phyloP scores from a whole-genome alignment of 2,329 filamentous ascomycete genomes.

The Helicocarpus griseus region DNA sequence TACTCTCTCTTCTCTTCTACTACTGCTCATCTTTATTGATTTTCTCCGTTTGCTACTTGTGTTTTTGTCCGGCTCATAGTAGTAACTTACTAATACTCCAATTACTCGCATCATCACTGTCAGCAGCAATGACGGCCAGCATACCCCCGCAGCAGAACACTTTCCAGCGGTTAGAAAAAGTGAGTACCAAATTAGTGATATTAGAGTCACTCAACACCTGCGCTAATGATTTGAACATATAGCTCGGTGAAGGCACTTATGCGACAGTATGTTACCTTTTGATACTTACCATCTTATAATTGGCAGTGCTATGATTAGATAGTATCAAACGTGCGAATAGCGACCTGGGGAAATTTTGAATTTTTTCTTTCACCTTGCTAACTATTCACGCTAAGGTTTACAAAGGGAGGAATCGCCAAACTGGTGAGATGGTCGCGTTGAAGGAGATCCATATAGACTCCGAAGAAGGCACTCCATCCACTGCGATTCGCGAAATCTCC shows the following conservation, averaged over 20 bases:
- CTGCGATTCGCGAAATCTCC: slow-evolving; percentile 95
- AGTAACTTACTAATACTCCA: no score
- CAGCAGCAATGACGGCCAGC: slow-evolving; percentile 38
- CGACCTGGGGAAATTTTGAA: no score
- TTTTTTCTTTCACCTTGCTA: background rate
- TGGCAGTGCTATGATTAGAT: no score
- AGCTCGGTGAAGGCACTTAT: slow-evolving; percentile 95
- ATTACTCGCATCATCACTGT: background rate
- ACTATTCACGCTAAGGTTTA: slow-evolving; percentile 58
- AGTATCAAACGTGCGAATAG: no score
- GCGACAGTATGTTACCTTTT: slow-evolving; percentile 60
- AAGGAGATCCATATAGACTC: slow-evolving; percentile 99
- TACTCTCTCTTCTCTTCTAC: background rate
- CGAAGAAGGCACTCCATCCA: slow-evolving; percentile 94
- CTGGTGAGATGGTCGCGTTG: slow-evolving; percentile 87
- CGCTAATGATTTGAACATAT: slow-evolving; percentile 20
- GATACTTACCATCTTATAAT: slow-evolving; percentile 1
- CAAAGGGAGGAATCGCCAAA: slow-evolving; percentile 95
- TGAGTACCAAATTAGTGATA: slow-evolving; percentile 14
- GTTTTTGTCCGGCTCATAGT: background rate
- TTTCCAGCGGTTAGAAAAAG: slow-evolving; percentile 96
- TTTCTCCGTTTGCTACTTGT: background rate
- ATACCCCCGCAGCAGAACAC: slow-evolving; percentile 86
- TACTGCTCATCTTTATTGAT: background rate
- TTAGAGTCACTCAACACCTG: background rate